A percentile compares a stretch with the other conserved stretches of the same genome.
Conservation (phyloP, 1,284 basidiomycete genomes). For the Golubevia pallescens region DNA sequence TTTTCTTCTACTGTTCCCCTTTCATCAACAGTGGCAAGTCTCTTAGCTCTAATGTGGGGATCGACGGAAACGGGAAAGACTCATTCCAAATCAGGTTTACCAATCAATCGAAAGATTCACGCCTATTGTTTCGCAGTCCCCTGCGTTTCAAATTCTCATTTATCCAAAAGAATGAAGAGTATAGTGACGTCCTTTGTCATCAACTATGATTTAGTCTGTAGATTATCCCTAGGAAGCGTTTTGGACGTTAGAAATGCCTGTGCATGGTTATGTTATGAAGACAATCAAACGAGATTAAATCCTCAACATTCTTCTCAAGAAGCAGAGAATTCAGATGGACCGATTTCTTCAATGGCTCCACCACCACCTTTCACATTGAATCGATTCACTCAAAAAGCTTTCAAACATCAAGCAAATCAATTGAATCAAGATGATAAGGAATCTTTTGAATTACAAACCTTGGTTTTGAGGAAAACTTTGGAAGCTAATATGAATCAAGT, state of each 20-base stretch:
- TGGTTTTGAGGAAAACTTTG: slow-evolving; percentile 38
- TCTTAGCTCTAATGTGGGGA: slow-evolving; percentile 46
- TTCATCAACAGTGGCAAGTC: too few relatives aligned
- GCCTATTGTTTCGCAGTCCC: slow-evolving; percentile 49
- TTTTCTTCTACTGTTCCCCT: too few relatives aligned
- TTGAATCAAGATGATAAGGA: too few relatives aligned
- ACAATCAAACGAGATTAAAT: slow-evolving; percentile 6
- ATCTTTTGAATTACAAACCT: not conserved
- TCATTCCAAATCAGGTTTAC: slow-evolving; percentile 28
- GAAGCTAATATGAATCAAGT: slow-evolving; percentile 49
- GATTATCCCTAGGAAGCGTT: slow-evolving; percentile 39
- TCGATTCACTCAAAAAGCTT: too few relatives aligned
- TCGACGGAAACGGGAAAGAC: slow-evolving; percentile 1
- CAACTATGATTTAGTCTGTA: slow-evolving; percentile 42
- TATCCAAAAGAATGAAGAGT: slow-evolving; percentile 15
- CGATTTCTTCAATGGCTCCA: too few relatives aligned
- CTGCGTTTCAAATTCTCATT: slow-evolving; percentile 25
- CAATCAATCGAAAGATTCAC: slow-evolving; percentile 28
- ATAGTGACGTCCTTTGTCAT: slow-evolving; percentile 41
- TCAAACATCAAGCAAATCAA: too few relatives aligned
- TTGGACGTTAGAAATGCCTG: slow-evolving; percentile 46
- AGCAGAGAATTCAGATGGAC: too few relatives aligned
- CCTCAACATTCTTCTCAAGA: too few relatives aligned
- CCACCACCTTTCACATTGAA: too few relatives aligned
- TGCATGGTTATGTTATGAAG: slow-evolving; percentile 52